A percentile compares a stretch with the other conserved stretches of the same genome.
phyloP scores from a whole-genome alignment of 306 rosid genomes.

The Trifolium fragiferum region DNA sequence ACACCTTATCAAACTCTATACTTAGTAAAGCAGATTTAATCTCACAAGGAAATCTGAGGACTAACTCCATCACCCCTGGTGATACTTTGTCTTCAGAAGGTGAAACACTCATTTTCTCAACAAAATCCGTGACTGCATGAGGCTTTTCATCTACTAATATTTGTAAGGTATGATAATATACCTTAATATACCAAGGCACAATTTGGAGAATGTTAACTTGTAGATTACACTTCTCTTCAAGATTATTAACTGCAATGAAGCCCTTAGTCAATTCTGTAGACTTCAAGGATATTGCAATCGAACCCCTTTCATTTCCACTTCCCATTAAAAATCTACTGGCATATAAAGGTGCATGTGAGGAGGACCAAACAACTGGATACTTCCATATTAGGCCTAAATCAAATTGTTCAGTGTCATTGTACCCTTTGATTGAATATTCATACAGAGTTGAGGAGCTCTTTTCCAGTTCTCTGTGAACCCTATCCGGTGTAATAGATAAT shows the following conservation, averaged over 20 bases:
- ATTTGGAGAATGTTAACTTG: conserved; percentile 86
- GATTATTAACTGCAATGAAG: conserved; percentile 41
- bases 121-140: conserved; percentile 57
- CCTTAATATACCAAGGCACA: conserved; percentile 98
- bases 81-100: conserved; percentile 96
- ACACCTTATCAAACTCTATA: conserved; percentile 90
- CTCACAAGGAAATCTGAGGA: conserved; percentile 82
- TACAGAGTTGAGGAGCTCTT: conserved; percentile 59
- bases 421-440: conserved; percentile 66
- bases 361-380: conserved; percentile 76
- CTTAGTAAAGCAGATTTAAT: conserved; percentile 71
- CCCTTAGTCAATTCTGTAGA: conserved; percentile 61
- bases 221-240: conserved; percentile 64
- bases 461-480: conserved; percentile 60
- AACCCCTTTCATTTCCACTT: conserved; percentile 95
- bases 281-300: conserved; percentile 82
- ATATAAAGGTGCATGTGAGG: conserved; percentile 75
- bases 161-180: conserved; percentile 77
- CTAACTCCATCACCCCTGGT: conserved; percentile 82
- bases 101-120: conserved; percentile 77
- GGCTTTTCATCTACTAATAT: conserved; percentile 67
- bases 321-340: conserved; percentile 89
- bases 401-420: conserved; percentile 57
- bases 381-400: conserved; percentile 88
- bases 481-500: conserved; percentile 71